Evolutionary conservation across 176 grass and related monocot genomes (phyloP), one percentile per base, ranked within the genome.

Genomic region (Juncus inflexus): DNA sequence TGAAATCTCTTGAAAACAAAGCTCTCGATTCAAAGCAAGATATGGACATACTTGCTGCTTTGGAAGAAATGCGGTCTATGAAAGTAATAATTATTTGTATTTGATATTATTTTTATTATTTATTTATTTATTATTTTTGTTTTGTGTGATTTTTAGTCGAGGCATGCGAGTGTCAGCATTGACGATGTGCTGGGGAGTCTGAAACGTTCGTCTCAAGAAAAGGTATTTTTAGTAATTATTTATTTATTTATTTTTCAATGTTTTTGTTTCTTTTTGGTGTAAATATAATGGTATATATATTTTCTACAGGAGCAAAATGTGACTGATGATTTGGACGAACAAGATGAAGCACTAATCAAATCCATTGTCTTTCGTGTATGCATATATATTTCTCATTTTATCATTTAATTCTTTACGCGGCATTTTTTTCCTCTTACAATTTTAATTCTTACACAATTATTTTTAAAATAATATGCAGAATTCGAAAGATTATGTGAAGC

Each of bases 151-250:
- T 58, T 85, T 19, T 81, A 95, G 91, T 95, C 86, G 15, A 90
- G 91, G 69, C 91, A 95, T 85, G 91, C 91, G 43, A 86, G 83
- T 47, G 91, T 95, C 4, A 76, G 81, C 12, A 77, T 87, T 78
- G 91, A 95, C 14, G 81, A 80, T 59, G 90, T 95, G 91, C 62
- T 95, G 67, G 91, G 90, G 80, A 95, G 75, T 76, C 80, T 95
- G 73, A 90, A 80, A 67, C 73, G 66, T 14, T 87, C 91, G 1
- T 72, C 84, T 59, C 73, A 83, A 64, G 75, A 80, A 16, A 87
- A 78, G 84, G 86, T 84, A 79, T 64, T n/a, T 52, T 6, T 42
- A 63, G 43, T 12, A 47, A 63, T 3, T 47, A 11, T 57, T 71
- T 41, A 35, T 6, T 41, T 61, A 28, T 28, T 28, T 55, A 35